These are phyloP conservation scores for Claviceps maximensis DNA, from an alignment of 2,329 filamentous ascomycete genomes.

Conservation along the genomic window DNA sequence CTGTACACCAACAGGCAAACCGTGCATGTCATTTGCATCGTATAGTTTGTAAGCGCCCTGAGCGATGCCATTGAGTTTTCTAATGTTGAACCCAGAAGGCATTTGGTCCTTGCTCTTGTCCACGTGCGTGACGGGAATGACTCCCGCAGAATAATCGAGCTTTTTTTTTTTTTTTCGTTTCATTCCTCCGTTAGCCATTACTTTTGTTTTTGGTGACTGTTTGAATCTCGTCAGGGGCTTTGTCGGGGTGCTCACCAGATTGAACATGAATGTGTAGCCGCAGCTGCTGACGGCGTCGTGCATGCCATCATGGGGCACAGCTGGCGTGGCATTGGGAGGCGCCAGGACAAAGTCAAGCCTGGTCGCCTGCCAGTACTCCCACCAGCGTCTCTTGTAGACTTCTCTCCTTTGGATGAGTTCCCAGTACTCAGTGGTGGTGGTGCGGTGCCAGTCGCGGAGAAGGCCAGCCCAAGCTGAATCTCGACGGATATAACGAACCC, in stretches of 20 bases:
- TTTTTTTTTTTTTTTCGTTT: conserved; percentile 16
- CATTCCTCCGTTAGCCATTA: neutral
- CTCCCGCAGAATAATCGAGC: conserved; percentile 75
- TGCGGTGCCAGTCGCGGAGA: conserved; percentile 58
- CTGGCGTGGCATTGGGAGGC: conserved; percentile 82
- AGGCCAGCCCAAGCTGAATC: conserved; percentile 70
- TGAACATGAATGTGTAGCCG: conserved; percentile 90
- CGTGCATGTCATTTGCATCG: conserved; percentile 70
- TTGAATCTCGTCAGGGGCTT: too few species aligned
- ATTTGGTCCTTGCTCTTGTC: conserved; percentile 55
- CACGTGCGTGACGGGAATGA: conserved; percentile 77
- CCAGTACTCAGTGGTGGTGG: conserved; percentile 71
- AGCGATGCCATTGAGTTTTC: conserved; percentile 64
- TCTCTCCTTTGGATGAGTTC: conserved; percentile 66
- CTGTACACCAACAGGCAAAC: conserved; percentile 76
- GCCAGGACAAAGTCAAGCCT: conserved; percentile 67
- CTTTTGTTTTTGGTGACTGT: neutral
- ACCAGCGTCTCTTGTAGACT: conserved; percentile 63
- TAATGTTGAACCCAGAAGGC: conserved; percentile 44
- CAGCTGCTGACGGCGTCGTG: conserved; percentile 72
- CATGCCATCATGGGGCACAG: conserved; percentile 79
- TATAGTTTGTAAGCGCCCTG: conserved; percentile 78
- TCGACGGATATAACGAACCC: conserved; percentile 68
- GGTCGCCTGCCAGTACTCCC: conserved; percentile 68
- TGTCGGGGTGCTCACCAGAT: conserved; percentile 42